These are phyloP conservation scores for Nissolia schottii DNA, from an alignment of 306 rosid genomes.

Conservation along the genomic window DNA sequence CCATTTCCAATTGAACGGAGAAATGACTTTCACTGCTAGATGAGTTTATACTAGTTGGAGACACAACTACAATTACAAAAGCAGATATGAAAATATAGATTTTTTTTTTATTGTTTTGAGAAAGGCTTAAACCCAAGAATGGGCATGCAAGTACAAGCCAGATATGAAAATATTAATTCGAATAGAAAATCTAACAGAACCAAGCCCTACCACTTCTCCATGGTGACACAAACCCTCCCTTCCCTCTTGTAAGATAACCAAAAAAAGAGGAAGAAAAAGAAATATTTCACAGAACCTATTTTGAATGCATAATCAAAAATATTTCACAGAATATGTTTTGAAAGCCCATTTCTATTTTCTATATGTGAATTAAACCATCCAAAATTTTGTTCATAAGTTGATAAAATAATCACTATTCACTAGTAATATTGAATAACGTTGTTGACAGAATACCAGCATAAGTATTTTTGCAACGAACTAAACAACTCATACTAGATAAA, in stretches of 20 bases:
- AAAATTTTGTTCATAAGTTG: neutral
- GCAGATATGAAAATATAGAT: neutral
- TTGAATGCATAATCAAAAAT: neutral
- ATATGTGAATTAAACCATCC: neutral
- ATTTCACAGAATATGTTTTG: neutral
- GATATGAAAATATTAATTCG: neutral
- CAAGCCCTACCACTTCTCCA: neutral
- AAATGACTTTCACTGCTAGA: neutral
- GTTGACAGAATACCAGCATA: neutral
- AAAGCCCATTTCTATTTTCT: neutral
- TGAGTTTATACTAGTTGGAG: neutral
- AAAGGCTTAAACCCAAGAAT: too few relatives aligned
- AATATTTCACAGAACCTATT: neutral
- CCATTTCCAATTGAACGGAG: neutral
- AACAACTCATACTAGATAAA: neutral
- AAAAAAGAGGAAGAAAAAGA: neutral
- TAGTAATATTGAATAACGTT: neutral
- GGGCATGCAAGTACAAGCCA: too few relatives aligned
- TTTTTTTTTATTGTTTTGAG: too few relatives aligned
- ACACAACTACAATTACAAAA: neutral
- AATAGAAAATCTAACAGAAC: neutral
- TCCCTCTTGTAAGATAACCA: too few relatives aligned
- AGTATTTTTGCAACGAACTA: neutral
- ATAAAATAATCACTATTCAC: neutral
- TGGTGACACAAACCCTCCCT: neutral